Evolutionary conservation across 495 filamentous ascomycete species (phyloP), one percentile per base, ranked within the genome.

Genomic region (Podospora australis): DNA sequence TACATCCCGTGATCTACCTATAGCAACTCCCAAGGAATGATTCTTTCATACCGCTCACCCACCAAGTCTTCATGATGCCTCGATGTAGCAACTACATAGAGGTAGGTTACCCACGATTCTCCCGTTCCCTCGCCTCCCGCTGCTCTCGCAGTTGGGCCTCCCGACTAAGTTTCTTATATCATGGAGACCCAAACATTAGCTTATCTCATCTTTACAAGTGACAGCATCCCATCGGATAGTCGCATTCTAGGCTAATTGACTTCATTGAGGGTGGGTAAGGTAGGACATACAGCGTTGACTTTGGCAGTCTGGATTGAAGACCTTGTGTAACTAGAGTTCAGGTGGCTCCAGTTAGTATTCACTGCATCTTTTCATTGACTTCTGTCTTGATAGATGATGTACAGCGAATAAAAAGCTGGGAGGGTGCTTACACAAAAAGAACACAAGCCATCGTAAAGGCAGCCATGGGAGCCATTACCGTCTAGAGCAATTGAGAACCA

Each of bases 381-480:
- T 29, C 26, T 6, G 11, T 29, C 26, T 29, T 29, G 26, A 56
- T 45, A n/a, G 26, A 40, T 17, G 16, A 36, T 17, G 16, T 8
- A 24, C 11, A 9, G 23, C 11, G 29, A 21, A 14, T 13, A 48
- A 29, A 29, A 29, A 6, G 26, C 26, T 8, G 32, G 19, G n/a
- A n/a, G n/a, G n/a, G n/a, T n/a, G n/a, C 66, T 28, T 49, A 67
- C 60, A 61, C 57, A 40, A 75, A 70, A 19, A 75, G 53, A 6
- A 75, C 28, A 13, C 60, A 63, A 5, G 72, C 72, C 72, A 75
- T 75, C 2, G 67, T 72, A 39, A 74, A 74, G 14, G 72, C 72
- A 0, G 72, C 72, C 1, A 66, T 52, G 2, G 72, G 72, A 8
- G 70, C 68, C 49, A 70, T 64, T 11, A 74, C 50, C 0, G 66